Evolutionary conservation across 78 protist species (phyloP), one percentile per base, ranked within the genome.

Genomic region (Dictyostelium discoideum): DNA sequence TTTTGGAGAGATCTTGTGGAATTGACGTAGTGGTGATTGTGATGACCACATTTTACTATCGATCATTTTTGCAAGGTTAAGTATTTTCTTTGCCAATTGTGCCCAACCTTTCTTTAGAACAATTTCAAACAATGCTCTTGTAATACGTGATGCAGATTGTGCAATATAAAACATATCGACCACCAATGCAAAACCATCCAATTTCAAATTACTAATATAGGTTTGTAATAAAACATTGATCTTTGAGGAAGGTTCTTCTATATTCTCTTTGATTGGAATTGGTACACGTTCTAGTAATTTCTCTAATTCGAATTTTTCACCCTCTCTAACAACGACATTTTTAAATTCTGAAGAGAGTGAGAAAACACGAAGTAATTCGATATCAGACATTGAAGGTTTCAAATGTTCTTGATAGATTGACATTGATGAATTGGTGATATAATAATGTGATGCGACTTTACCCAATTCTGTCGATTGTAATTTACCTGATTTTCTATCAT

Each of bases 141-240:
- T 18, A 22, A 99, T 85, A 7, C 99, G 97, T 4, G 98, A 97
- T 8, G 99, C 99, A 3, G 83, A 46, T 93, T 99, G 99, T 18
- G 99, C 98, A 87, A 99, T 85, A 98, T 99, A 99, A 60, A 98
- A 99, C 99, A 99, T 99, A 94, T 99, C 99, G 0, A 99, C 67
- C 20, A 94, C 73, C 37, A 99, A 92, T 7, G 99, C 98, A 72
- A 98, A 99, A 7, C 99, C 99, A 4, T 98, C 99, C 24, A 99
- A 97, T 63, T 81, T 44, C 46, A 98, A 92, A 92, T 93, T 95
- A 8, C 99, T 96, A 84, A 99, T 99, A 97, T 99, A 99, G 6
- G 99, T 87, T 60, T 99, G 99, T 42, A 99, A 97, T 24, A 99
- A 97, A 18, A 99, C 99, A 83, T 99, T 99, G 85, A 98, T 93